Evolutionary conservation across 352 stramenopile genomes (phyloP).

Genomic region (Peronospora belbahrii): DNA sequence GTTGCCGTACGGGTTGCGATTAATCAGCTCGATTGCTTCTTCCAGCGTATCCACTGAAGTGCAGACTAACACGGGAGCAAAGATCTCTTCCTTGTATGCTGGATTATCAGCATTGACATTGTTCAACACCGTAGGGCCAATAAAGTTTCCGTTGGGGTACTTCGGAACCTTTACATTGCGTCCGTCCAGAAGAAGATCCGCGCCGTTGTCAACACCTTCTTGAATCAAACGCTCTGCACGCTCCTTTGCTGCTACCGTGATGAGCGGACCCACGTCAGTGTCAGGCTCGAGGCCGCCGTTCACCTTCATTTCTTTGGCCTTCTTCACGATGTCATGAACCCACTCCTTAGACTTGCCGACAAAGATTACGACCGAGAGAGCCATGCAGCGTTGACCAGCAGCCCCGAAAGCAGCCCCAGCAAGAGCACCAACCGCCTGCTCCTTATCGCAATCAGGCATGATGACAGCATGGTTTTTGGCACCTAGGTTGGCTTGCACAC

Average conservation of each 20-base stretch:
- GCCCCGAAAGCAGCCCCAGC: conserved; percentile 93
- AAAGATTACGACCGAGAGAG: conserved; percentile 92
- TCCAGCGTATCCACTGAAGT: conserved; percentile 90
- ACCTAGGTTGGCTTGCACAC: conserved; percentile 93
- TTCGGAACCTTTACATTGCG: conserved; percentile 84
- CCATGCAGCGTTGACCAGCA: conserved; percentile 97
- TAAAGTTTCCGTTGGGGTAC: conserved; percentile 94
- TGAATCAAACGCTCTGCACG: conserved; percentile 87
- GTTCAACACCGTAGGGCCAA: conserved; percentile 91
- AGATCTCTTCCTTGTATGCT: conserved; percentile 94
- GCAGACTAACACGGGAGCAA: conserved; percentile 93
- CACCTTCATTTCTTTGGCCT: conserved; percentile 88
- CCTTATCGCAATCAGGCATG: conserved; percentile 90
- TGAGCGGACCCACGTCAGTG: conserved; percentile 85
- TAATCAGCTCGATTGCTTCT: conserved; percentile 94
- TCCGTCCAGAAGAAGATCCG: conserved; percentile 88
- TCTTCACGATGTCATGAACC: conserved; percentile 87
- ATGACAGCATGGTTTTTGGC: conserved; percentile 98
- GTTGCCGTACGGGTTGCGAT: conserved; percentile 96
- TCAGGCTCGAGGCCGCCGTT: conserved; percentile 74
- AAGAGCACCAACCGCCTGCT: conserved; percentile 81
- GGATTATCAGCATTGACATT: conserved; percentile 80
- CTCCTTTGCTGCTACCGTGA: conserved; percentile 83
- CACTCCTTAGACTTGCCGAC: conserved; percentile 92
- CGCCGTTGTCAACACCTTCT: conserved; percentile 84